These are phyloP conservation scores for Thuja plicata DNA, from an alignment of 83 land plant species.

Conservation along the genomic window DNA sequence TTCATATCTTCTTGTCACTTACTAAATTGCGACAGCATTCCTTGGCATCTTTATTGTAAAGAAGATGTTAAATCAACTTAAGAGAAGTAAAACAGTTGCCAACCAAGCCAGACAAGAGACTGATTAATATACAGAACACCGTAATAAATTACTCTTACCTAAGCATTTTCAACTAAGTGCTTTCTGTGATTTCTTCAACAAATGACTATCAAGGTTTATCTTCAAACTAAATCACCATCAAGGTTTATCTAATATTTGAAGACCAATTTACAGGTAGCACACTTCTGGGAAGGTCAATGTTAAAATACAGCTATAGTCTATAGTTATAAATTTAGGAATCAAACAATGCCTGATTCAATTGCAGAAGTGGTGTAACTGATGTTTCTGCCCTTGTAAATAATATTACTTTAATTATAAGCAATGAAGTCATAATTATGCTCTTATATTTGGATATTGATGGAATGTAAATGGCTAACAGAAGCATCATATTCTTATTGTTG, in stretches of 20 bases:
- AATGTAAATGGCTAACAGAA: background rate
- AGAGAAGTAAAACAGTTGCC: background rate
- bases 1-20: background rate
- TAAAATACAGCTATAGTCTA: background rate
- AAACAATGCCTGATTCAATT: background rate
- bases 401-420: background rate
- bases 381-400: background rate
- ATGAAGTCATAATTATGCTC: background rate
- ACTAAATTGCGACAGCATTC: background rate
- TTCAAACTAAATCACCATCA: background rate
- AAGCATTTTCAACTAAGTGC: background rate
- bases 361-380: background rate
- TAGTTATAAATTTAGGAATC: background rate
- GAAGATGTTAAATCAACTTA: background rate
- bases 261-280: background rate
- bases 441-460: background rate
- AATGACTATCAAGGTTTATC: background rate
- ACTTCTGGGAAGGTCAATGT: background rate
- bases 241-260: background rate
- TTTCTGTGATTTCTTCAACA: background rate
- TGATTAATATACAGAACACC: background rate
- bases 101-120: background rate
- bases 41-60: background rate
- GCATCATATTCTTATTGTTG: background rate
- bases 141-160: background rate